A percentile compares a stretch with the other conserved stretches of the same genome.
Evolutionary conservation across 805 yeast species (phyloP).

Genomic region (Barnettozyma botsteinii): DNA sequence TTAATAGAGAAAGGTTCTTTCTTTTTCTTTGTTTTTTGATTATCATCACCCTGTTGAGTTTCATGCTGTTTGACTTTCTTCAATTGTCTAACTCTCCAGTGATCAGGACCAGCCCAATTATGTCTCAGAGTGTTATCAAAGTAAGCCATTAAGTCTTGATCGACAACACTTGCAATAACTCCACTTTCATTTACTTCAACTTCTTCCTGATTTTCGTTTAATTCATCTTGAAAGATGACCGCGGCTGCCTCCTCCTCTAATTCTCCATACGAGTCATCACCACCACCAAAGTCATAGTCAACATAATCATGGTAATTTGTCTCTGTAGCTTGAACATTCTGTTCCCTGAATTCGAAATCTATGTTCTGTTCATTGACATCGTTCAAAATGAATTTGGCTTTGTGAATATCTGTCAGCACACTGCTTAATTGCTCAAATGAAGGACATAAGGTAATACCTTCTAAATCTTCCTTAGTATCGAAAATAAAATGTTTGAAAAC

Average conservation of each 20-base stretch:
- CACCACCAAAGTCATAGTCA: constrained; percentile 19
- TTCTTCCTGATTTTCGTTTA: constrained; percentile 12
- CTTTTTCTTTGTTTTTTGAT: constrained; percentile 28
- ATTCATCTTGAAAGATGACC: constrained; percentile 20
- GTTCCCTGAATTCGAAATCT: not conserved
- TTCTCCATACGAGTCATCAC: constrained; percentile 22
- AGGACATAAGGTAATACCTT: constrained; percentile 52
- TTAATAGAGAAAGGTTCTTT: constrained; percentile 38
- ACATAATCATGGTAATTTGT: constrained; percentile 15
- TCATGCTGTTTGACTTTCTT: constrained; percentile 31
- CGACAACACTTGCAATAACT: constrained; percentile 34
- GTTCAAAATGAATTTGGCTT: constrained; percentile 43
- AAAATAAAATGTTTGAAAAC: constrained; percentile 24
- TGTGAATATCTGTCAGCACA: constrained; percentile 49
- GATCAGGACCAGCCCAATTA: constrained; percentile 90
- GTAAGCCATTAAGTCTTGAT: constrained; percentile 67
- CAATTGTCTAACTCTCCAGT: constrained; percentile 75
- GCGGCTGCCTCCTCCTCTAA: constrained; percentile 22
- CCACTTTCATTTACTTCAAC: constrained; percentile 20
- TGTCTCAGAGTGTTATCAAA: constrained; percentile 65
- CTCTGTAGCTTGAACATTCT: constrained; percentile 18
- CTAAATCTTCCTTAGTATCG: constrained; percentile 25
- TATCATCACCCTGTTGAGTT: constrained; percentile 10
- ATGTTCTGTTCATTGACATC: constrained; percentile 32
- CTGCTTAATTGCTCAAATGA: constrained; percentile 56